Conservation (phyloP, 1,284 basidiomycete genomes). For the Ceratobasidium papillatum region DNA sequence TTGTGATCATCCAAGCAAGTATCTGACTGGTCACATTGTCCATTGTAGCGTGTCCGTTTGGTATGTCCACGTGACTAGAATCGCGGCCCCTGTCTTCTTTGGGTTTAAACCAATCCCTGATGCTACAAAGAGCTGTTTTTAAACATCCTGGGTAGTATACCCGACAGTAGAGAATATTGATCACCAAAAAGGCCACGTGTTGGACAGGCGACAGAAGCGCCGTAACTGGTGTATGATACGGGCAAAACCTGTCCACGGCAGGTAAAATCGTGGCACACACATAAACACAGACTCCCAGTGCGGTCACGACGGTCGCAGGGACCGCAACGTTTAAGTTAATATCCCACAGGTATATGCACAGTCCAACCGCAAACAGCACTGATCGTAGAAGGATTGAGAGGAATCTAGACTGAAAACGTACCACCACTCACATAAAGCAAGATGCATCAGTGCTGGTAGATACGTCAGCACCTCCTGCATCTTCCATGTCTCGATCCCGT, state of each 20-base stretch:
- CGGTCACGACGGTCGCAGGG: neutral
- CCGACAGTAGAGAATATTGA: too few relatives aligned
- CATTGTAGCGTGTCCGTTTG: neutral
- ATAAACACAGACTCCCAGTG: neutral
- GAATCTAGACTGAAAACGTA: neutral
- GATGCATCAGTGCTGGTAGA: constrained; percentile 1
- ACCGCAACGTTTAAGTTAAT: neutral
- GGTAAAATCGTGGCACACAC: neutral
- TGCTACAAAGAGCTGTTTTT: too few relatives aligned
- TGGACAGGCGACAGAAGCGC: neutral
- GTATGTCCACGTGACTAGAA: neutral
- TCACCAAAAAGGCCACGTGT: neutral
- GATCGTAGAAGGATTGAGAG: neutral
- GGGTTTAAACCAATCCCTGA: too few relatives aligned
- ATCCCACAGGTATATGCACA: constrained; percentile 8
- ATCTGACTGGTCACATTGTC: neutral
- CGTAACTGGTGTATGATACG: neutral
- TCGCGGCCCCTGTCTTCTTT: too few relatives aligned
- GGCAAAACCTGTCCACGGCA: neutral
- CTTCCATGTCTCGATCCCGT: neutral
- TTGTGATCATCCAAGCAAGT: neutral
- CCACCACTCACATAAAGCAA: constrained; percentile 2
- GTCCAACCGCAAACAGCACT: constrained; percentile 7
- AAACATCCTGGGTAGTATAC: too few relatives aligned
- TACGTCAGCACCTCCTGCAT: neutral